Conservation (phyloP, 2,329 filamentous ascomycete genomes). For the Aspergillus brasiliensis region DNA sequence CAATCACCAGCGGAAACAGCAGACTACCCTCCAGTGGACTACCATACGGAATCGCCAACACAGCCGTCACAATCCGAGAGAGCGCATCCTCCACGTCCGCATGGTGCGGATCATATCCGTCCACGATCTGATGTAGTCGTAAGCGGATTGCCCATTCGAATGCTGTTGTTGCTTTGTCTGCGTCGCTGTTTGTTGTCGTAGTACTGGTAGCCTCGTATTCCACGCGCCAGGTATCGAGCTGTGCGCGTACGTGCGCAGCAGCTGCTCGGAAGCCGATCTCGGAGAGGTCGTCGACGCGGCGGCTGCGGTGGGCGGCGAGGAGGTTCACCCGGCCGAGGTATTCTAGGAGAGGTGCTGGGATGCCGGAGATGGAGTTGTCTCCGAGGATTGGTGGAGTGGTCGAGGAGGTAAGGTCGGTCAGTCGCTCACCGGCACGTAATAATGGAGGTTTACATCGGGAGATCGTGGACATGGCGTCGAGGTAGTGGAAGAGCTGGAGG, state of each 20-base stretch:
- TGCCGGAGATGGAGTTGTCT: constrained; percentile 23
- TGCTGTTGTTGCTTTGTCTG: constrained; percentile 40
- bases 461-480: constrained; percentile 35
- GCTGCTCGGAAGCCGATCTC: constrained; percentile 35
- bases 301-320: constrained; percentile 31
- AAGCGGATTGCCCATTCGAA: constrained; percentile 48
- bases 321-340: constrained; percentile 32
- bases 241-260: constrained; percentile 36
- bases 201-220: constrained; percentile 30
- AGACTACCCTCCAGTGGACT: constrained; percentile 46
- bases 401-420: constrained; percentile 21
- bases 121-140: constrained; percentile 47
- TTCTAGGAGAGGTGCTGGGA: constrained; percentile 26
- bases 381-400: not conserved
- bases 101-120: constrained; percentile 44
- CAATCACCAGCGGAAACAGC: constrained; percentile 48
- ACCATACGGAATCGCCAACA: constrained; percentile 46
- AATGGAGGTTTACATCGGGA: constrained; percentile 33
- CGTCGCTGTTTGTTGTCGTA: constrained; percentile 21
- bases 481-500: constrained; percentile 43
- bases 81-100: constrained; percentile 38
- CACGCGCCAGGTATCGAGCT: constrained; percentile 42
- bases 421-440: constrained; percentile 19
- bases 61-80: constrained; percentile 38
- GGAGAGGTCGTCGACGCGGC: constrained; percentile 30